These are phyloP conservation scores for Pythium monospermum DNA, from an alignment of 352 stramenopile genomes.

Conservation along the genomic window DNA sequence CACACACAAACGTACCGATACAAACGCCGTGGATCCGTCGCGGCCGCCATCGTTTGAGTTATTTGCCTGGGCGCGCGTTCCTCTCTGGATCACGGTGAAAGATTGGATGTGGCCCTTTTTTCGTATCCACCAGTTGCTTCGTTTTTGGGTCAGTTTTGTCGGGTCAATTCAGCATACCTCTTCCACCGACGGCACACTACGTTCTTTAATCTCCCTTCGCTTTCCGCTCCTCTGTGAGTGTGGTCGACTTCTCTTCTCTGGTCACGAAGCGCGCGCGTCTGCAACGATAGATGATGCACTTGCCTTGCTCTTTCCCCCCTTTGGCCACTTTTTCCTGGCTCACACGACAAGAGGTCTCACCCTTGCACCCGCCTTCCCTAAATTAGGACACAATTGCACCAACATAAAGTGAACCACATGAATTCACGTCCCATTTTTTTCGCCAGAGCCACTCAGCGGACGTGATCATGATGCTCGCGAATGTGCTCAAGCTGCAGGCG, in stretches of 20 bases:
- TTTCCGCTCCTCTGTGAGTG: too few species aligned
- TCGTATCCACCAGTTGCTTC: too few species aligned
- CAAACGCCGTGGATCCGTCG: constrained; percentile 26
- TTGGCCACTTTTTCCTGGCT: constrained; percentile 1
- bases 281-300: too few species aligned
- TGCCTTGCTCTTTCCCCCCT: too few species aligned
- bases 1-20: constrained; percentile 26
- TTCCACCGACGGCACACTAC: too few species aligned
- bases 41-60: background rate
- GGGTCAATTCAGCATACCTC: background rate
- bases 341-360: background rate
- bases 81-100: background rate
- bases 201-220: too few species aligned
- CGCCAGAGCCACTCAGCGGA: background rate
- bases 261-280: too few species aligned
- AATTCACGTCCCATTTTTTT: background rate
- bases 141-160: background rate
- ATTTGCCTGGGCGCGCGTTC: too few species aligned
- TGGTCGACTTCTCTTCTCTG: too few species aligned
- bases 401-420: background rate
- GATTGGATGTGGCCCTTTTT: too few species aligned
- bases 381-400: background rate
- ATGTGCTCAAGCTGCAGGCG: background rate
- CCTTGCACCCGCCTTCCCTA: background rate
- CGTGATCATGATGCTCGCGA: background rate